Evolutionary conservation across 768 basidiomycete species (phyloP), one percentile per base, ranked within the genome.

Genomic region (Suillus placidus): DNA sequence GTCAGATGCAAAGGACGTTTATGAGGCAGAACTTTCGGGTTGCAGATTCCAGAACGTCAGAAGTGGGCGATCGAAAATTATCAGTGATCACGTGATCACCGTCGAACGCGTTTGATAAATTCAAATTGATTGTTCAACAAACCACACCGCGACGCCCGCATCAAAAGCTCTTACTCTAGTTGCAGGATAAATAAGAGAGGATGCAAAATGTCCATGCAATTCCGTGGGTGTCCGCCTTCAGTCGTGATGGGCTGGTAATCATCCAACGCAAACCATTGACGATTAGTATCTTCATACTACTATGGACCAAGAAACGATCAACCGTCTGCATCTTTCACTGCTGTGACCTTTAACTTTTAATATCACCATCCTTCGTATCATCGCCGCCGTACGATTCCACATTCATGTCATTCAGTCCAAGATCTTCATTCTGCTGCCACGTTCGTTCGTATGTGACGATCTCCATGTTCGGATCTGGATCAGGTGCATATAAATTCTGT

Each of bases 401-500:
- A 70, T 88, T 88, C 75, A 95, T 95, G 71, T 94, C 93, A 70
- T 95, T 94, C 73, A 99, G 76, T 6, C 97, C 97, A 16, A 99
- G 82, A 60, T 95, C 94, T 74, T 99, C 97, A 71, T 99, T 95
- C 81, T 99, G 95, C 52, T 94, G 87, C 81, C 85, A 92, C 4
- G 88, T 87, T 58, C 97, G 83, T 47, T 95, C 92, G 72, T 99
- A 99, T 64, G 77, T 74, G 74, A 91, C 93, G 61, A 92, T 84
- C 37, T 77, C 82, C 92, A 99, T 94, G 72, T 95, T 95, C 1
- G 97, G 97, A 73, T 99, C 97, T 0, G 93, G 89, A 73, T 99
- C 97, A 5, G 97, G 97, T 0, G 97, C 97, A 74, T 97, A 98
- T n/a, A 96, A 71, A 75, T 95, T 97, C 76, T 99, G 97, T 54